These are phyloP conservation scores for Triangularia setosa DNA, from an alignment of 2,329 filamentous ascomycete genomes.

Conservation along the genomic window DNA sequence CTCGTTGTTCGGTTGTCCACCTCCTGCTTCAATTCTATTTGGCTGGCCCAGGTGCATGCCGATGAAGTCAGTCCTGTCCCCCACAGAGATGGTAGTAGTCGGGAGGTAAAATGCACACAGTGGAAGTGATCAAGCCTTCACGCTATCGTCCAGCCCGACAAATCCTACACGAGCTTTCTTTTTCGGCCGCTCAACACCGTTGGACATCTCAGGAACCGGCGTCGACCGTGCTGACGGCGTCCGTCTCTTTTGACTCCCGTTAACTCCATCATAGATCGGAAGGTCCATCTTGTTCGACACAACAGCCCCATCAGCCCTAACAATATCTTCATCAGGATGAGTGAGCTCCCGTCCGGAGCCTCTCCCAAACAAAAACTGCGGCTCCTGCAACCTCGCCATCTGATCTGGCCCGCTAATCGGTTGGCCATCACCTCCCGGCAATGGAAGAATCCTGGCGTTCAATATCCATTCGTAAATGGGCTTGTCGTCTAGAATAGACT, in stretches of 20 bases:
- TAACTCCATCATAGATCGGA: background rate
- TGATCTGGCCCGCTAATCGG: constrained; percentile 39
- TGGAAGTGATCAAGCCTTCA: background rate
- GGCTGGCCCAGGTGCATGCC: background rate
- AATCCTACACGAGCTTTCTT: background rate
- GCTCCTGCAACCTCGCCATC: constrained; percentile 43
- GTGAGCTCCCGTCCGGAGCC: constrained; percentile 40
- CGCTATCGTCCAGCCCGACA: background rate
- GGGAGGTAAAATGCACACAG: background rate
- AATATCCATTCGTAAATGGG: constrained; percentile 57
- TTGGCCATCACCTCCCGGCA: constrained; percentile 23
- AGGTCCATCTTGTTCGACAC: background rate
- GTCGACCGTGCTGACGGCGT: background rate
- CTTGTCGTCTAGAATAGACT: constrained; percentile 54
- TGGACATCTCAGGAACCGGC: background rate
- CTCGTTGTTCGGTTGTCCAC: background rate
- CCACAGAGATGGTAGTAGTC: background rate
- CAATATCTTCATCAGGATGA: constrained; percentile 29
- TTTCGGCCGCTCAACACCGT: background rate
- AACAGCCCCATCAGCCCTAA: background rate
- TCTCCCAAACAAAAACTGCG: constrained; percentile 50
- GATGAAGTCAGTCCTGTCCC: background rate
- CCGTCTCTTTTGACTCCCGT: background rate
- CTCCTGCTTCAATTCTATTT: background rate
- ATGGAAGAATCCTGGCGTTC: constrained; percentile 43